These are phyloP conservation scores for Macrocystidia cucumis DNA, from an alignment of 1,284 basidiomycete genomes.

Conservation along the genomic window DNA sequence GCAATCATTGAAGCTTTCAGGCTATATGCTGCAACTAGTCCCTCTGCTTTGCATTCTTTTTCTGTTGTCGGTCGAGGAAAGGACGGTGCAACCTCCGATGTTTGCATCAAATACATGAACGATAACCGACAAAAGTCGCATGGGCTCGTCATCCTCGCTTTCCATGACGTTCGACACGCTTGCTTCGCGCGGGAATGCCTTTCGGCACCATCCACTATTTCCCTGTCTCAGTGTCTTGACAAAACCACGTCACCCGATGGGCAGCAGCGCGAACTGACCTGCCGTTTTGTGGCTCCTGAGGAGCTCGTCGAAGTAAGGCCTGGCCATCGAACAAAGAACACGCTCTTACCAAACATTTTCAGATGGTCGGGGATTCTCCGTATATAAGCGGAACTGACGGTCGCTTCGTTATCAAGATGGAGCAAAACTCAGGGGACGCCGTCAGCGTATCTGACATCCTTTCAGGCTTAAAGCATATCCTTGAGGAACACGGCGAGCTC, in stretches of 20 bases:
- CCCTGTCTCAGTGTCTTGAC: conserved; percentile 20
- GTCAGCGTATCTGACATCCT: no score
- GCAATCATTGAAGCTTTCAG: no score
- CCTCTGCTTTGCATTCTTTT: no score
- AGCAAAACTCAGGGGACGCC: no score
- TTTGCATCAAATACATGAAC: no score
- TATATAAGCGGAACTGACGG: conserved; percentile 24
- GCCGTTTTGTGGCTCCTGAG: conserved; percentile 26
- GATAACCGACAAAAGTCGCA: conserved; percentile 36
- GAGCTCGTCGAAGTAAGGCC: conserved; percentile 24
- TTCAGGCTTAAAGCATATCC: no score
- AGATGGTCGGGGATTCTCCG: conserved; percentile 29
- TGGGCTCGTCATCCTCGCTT: conserved; percentile 50
- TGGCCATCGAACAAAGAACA: background rate
- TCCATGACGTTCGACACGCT: conserved; percentile 53
- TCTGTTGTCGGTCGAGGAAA: no score
- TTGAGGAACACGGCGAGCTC: no score
- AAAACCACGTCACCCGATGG: conserved; percentile 16
- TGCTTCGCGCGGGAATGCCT: conserved; percentile 35
- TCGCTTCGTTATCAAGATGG: no score
- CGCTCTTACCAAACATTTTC: conserved; percentile 2
- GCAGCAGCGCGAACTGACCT: conserved; percentile 21
- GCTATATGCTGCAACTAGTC: no score
- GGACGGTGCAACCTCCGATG: no score
- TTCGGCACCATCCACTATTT: conserved; percentile 15